These are phyloP conservation scores for Immersiella caudata DNA, from an alignment of 495 filamentous ascomycete genomes.

Conservation along the genomic window DNA sequence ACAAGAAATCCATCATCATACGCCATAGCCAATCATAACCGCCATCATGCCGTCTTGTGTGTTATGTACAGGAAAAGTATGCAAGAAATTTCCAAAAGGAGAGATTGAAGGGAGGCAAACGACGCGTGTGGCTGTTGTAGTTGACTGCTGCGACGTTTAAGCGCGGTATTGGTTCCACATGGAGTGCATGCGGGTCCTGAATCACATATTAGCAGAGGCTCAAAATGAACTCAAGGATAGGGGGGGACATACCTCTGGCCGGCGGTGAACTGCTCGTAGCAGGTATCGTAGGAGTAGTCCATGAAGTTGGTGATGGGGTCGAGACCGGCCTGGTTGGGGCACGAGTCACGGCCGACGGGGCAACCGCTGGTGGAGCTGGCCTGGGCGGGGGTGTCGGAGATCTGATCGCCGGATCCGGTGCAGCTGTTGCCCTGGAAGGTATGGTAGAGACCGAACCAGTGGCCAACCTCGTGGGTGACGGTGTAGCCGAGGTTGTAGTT, in stretches of 20 bases:
- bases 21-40: neutral
- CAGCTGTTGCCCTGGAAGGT: conserved; percentile 66
- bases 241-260: conserved; percentile 34
- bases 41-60: neutral
- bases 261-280: conserved; percentile 52
- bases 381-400: conserved; percentile 63
- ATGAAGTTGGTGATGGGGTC: conserved; percentile 69
- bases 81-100: neutral
- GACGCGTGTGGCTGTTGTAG: neutral
- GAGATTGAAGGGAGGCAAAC: neutral
- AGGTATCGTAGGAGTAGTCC: conserved; percentile 62
- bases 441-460: conserved; percentile 68
- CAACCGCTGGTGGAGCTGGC: conserved; percentile 58
- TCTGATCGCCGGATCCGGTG: conserved; percentile 54
- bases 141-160: neutral
- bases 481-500: conserved; percentile 64
- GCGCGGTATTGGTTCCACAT: conserved; percentile 49
- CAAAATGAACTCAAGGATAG: neutral
- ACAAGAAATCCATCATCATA: neutral
- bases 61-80: neutral
- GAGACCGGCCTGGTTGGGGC: conserved; percentile 48
- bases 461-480: conserved; percentile 65
- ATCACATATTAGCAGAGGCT: neutral
- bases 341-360: conserved; percentile 57
- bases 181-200: conserved; percentile 45